Conservation (phyloP, 495 filamentous ascomycete genomes). For the Aspergillus biplanus region DNA sequence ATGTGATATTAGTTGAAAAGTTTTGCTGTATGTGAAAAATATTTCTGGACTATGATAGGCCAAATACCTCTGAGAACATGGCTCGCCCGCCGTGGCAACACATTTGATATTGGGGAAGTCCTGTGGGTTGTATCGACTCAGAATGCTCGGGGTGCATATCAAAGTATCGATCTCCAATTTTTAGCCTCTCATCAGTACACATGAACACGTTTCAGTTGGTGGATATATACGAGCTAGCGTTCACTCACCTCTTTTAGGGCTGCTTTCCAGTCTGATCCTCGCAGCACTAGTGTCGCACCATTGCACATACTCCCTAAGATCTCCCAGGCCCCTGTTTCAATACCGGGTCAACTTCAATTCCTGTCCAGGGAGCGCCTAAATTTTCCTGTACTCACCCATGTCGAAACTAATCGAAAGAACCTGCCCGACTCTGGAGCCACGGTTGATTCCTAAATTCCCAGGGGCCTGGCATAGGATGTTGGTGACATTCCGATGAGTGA, state of each 20-base stretch:
- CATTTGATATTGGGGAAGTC: conserved; percentile 16
- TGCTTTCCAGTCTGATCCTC: conserved; percentile 9
- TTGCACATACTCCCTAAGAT: conserved; percentile 12
- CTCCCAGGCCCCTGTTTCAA: conserved; percentile 13
- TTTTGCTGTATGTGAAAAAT: neutral
- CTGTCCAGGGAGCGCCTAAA: neutral
- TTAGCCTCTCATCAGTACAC: neutral
- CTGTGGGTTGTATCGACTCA: conserved; percentile 2
- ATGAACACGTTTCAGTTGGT: neutral
- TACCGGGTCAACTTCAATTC: neutral
- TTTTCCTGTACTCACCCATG: conserved; percentile 15
- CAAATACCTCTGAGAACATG: conserved; percentile 14
- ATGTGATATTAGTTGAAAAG: no score
- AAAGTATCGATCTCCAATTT: conserved; percentile 9
- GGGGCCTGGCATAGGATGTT: conserved; percentile 14
- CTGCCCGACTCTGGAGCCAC: conserved; percentile 11
- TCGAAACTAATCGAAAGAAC: conserved; percentile 17
- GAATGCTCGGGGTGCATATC: conserved; percentile 20
- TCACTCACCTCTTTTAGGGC: conserved; percentile 5
- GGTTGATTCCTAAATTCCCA: conserved; percentile 12
- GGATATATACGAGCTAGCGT: neutral
- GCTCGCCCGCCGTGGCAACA: conserved; percentile 18
- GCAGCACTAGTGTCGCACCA: conserved; percentile 10
- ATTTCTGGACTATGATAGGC: no score
- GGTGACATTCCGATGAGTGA: conserved; percentile 17